These are phyloP conservation scores for Tranzscheliella williamsii DNA, from an alignment of 1,284 basidiomycete species.

Conservation along the genomic window DNA sequence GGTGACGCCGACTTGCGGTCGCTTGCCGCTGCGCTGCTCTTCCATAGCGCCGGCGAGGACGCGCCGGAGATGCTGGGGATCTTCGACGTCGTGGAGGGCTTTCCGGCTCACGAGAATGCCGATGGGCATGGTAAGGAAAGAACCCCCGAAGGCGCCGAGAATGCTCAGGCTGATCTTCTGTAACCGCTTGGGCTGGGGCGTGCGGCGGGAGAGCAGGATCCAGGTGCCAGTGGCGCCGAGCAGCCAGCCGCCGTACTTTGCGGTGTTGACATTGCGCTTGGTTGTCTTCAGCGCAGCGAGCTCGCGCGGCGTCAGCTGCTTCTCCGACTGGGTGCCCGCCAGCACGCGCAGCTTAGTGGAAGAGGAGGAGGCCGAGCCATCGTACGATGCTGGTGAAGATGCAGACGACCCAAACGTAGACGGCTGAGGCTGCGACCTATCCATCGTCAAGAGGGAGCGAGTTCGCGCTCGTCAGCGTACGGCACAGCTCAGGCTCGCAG, in stretches of 20 bases:
- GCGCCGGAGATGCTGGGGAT: constrained; percentile 30
- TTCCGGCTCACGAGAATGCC: constrained; percentile 16
- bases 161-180: constrained; percentile 15
- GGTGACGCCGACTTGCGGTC: constrained; percentile 18
- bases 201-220: constrained; percentile 15
- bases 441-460: no score
- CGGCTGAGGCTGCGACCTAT: no score
- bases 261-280: constrained; percentile 34
- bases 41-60: constrained; percentile 29
- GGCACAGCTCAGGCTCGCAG: no score
- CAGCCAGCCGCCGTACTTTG: constrained; percentile 38
- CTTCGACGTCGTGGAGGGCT: constrained; percentile 28
- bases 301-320: constrained; percentile 34
- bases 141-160: constrained; percentile 23
- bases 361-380: constrained; percentile 4
- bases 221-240: constrained; percentile 25
- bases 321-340: constrained; percentile 27
- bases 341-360: constrained; percentile 20
- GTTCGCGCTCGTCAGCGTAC: no score
- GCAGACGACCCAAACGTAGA: no score
- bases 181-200: constrained; percentile 12
- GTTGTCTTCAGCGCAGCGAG: constrained; percentile 21
- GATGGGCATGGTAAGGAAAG: constrained; percentile 28
- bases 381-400: no score
- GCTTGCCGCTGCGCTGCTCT: constrained; percentile 20